Base-by-base conservation (phyloP, 2,329 filamentous ascomycete species). In the Botrytis fragariae region DNA sequence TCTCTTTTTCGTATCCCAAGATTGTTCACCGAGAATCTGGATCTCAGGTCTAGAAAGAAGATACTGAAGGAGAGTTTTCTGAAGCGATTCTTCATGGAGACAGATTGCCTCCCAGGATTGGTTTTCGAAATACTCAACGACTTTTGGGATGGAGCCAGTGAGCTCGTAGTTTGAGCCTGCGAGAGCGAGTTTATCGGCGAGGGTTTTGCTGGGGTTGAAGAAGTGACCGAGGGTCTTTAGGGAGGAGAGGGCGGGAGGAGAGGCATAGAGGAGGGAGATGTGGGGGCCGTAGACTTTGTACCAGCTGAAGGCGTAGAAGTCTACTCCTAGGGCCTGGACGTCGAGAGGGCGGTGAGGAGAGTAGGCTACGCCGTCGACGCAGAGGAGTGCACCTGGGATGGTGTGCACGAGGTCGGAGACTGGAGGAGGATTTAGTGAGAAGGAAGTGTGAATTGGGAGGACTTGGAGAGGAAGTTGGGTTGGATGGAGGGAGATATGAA, bases 251-350 rank as follows among this genome's bases (percentile, higher is more conserved):
- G 88, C 89, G 0, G 81, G 78, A 7, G 84, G 83, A 37, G 88
- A 88, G 8, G 87, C 91, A 79, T 93, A 95, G 1, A 95, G 83
- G 75, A 91, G 87, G 0, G 92, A 86, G 1, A 94, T 85, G 77
- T 95, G 93, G 1, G 93, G 92, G 0, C 92, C 93, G 79, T 92
- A 95, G 2, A 94, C 88, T 81, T 95, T 95, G 83, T 95, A 95
- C 92, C 92, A 95, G 0, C 87, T 90, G 79, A 95, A 93, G n/a
- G 86, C 83, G 81, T 95, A 95, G 77, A 94, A 90, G 79, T 95
- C 93, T 0, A 92, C 90, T 1, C 87, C 92, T 0, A 93, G 84
- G 0, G 83, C 88, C 75, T 88, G 85, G 7, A 95, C 90, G 79
- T 95, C 90, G 18, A 95, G 82, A 12, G 84, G 84, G 7, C 92